Conservation (phyloP, 345 rosid species). For the Noccaea caerulescens region DNA sequence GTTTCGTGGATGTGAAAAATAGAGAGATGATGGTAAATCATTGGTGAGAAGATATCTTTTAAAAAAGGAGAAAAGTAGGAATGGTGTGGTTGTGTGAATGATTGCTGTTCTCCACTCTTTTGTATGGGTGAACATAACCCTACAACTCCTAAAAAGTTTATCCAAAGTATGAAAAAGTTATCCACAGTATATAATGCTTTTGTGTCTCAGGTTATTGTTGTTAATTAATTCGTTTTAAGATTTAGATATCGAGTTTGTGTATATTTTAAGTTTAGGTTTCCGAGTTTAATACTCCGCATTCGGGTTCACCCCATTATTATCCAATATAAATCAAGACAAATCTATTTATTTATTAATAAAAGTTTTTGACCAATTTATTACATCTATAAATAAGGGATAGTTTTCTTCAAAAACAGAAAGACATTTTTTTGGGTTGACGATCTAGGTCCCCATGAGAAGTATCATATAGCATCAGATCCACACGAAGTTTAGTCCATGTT, state of each 20-base stretch:
- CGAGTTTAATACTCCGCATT: constrained; percentile 1
- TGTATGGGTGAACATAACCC: constrained; percentile 41
- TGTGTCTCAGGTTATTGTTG: constrained; percentile 15
- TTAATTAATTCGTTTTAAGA: constrained; percentile 1
- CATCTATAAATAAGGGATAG: no score
- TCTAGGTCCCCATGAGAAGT: no score
- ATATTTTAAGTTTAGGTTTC: background rate
- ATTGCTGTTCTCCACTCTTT: constrained; percentile 76
- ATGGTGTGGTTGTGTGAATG: constrained; percentile 58
- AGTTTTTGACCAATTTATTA: no score
- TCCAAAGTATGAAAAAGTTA: constrained; percentile 28
- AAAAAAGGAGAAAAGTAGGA: constrained; percentile 49
- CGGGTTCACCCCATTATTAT: no score
- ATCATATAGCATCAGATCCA: no score
- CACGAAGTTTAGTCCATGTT: no score
- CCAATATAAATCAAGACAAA: no score
- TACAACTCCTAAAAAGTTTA: constrained; percentile 32
- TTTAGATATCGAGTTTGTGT: background rate
- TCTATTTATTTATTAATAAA: no score
- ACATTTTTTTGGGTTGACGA: no score
- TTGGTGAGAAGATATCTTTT: constrained; percentile 21
- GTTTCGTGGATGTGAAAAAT: background rate
- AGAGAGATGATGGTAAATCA: constrained; percentile 32
- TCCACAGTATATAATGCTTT: constrained; percentile 4
- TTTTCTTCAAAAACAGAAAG: no score